phyloP scores from a whole-genome alignment of 495 filamentous ascomycete genomes.

The Pyrenopolyporus hunteri region DNA sequence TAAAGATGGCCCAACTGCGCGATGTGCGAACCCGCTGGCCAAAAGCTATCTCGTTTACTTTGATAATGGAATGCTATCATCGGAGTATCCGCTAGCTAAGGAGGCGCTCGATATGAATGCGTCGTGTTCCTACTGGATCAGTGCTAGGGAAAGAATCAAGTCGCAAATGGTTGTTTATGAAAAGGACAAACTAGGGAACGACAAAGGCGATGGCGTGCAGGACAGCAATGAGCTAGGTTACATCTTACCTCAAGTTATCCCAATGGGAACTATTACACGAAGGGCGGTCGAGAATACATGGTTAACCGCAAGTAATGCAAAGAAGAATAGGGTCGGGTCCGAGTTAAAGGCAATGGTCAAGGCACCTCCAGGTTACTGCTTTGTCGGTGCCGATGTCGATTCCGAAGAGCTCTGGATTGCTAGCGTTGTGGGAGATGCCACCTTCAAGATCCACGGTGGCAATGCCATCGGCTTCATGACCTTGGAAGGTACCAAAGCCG shows the following conservation, averaged over 20 bases:
- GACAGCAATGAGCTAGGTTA: constrained; percentile 58
- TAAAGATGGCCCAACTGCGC: constrained; percentile 85
- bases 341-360: constrained; percentile 97
- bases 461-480: constrained; percentile 99
- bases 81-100: constrained; percentile 86
- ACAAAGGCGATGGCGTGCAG: constrained; percentile 7
- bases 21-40: constrained; percentile 84
- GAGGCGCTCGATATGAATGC: constrained; percentile 98
- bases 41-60: constrained; percentile 92
- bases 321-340: constrained; percentile 91
- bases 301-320: constrained; percentile 97
- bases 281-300: constrained; percentile 97
- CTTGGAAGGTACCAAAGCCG: constrained; percentile 90
- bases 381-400: constrained; percentile 97
- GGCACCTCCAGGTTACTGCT: constrained; percentile 86
- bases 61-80: constrained; percentile 83
- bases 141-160: constrained; percentile 87
- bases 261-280: constrained; percentile 98
- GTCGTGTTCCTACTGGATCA: constrained; percentile 98
- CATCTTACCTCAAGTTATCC: constrained; percentile 97
- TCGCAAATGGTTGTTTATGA: constrained; percentile 93
- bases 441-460: constrained; percentile 91
- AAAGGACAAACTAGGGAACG: constrained; percentile 55
- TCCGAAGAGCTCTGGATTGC: constrained; percentile 99
- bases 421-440: constrained; percentile 89